Evolutionary conservation across 2,329 filamentous ascomycete genomes (phyloP).

Genomic region (Calonectria pauciramosa): DNA sequence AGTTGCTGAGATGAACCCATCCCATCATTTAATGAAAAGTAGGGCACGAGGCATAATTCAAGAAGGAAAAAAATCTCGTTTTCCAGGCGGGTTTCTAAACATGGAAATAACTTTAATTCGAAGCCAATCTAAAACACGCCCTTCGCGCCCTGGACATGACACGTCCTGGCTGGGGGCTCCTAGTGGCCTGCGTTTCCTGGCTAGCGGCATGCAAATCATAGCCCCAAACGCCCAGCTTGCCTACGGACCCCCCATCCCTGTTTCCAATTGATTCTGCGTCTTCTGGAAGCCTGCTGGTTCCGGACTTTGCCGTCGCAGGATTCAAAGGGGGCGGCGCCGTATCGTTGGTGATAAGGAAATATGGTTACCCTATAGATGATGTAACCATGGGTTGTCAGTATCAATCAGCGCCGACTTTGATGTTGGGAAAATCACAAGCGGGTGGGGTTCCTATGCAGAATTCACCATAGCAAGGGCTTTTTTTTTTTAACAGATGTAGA

Average conservation of each 20-base stretch:
- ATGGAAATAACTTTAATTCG: neutral
- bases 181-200: neutral
- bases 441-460: neutral
- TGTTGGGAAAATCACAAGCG: neutral
- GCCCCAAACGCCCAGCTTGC: neutral
- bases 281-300: slow-evolving; percentile 14
- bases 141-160: neutral
- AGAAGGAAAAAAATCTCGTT: neutral
- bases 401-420: neutral
- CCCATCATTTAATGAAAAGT: neutral
- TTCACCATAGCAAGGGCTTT: neutral
- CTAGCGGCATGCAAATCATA: slow-evolving; percentile 7
- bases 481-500: neutral
- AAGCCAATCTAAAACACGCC: slow-evolving; percentile 12
- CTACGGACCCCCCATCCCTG: slow-evolving; percentile 4
- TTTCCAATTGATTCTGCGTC: neutral
- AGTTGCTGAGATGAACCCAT: neutral
- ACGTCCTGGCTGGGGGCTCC: neutral
- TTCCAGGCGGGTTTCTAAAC: neutral
- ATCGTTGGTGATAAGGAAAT: neutral
- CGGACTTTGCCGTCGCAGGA: slow-evolving; percentile 15
- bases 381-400: neutral
- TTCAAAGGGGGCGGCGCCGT: neutral
- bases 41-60: neutral
- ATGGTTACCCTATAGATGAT: neutral